These are phyloP conservation scores for Myxozyma melibiosi DNA, from an alignment of 805 yeast species.

Conservation along the genomic window DNA sequence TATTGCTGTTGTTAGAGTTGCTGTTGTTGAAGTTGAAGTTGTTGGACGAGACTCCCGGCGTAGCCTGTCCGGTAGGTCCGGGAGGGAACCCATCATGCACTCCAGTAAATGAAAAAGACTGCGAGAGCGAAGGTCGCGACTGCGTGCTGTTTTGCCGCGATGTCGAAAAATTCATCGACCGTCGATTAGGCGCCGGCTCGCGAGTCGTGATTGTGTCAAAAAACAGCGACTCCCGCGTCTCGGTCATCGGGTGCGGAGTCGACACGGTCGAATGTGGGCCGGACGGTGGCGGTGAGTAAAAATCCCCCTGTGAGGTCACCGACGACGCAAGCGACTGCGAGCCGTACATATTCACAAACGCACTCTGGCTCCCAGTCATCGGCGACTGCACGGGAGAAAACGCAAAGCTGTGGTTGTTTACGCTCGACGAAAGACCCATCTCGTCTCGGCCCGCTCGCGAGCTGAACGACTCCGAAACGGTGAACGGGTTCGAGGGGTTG, in stretches of 20 bases:
- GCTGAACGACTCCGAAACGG: slow-evolving; percentile 16
- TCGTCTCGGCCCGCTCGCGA: slow-evolving; percentile 44
- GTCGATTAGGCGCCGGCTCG: slow-evolving; percentile 31
- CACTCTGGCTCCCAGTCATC: slow-evolving; percentile 5
- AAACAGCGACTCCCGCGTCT: slow-evolving; percentile 35
- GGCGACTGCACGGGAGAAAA: slow-evolving; percentile 35
- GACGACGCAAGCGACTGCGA: slow-evolving; percentile 32
- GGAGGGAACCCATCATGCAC: slow-evolving; percentile 31
- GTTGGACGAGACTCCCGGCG: slow-evolving; percentile 26
- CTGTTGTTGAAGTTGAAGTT: slow-evolving; percentile 2
- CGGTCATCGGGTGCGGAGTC: slow-evolving; percentile 34
- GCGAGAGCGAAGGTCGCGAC: slow-evolving; percentile 26
- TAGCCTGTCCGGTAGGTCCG: slow-evolving; percentile 21
- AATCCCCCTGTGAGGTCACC: slow-evolving; percentile 29
- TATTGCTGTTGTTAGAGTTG: slow-evolving; percentile 1
- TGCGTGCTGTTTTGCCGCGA: slow-evolving; percentile 4
- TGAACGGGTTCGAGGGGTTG: slow-evolving; percentile 20
- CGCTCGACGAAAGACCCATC: slow-evolving; percentile 33
- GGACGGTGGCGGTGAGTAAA: slow-evolving; percentile 37
- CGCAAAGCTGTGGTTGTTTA: slow-evolving; percentile 17
- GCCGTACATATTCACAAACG: slow-evolving; percentile 17
- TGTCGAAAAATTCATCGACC: slow-evolving; percentile 17
- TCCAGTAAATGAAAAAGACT: slow-evolving; percentile 20
- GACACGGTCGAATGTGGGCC: slow-evolving; percentile 33
- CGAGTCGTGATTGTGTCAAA: slow-evolving; percentile 32